phyloP scores from a whole-genome alignment of 306 rosid genomes.

The Vigna hirtella region DNA sequence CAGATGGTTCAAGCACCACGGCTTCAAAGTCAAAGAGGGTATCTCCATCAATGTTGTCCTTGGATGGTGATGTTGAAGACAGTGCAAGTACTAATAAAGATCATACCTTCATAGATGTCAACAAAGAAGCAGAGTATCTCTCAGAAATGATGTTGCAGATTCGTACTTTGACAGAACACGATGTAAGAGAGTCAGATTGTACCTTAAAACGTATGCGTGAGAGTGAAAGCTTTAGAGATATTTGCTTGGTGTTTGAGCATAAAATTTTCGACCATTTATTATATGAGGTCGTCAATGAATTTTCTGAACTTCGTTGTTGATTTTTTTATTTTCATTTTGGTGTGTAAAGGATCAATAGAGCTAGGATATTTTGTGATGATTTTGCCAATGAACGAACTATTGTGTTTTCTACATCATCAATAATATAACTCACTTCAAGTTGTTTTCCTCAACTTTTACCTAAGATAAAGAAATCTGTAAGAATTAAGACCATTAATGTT shows the following conservation, averaged over 20 bases:
- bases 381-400: not conserved
- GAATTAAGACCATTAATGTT: not conserved
- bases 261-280: slow-evolving; percentile 61
- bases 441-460: not conserved
- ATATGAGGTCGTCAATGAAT: slow-evolving; percentile 59
- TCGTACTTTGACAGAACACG: slow-evolving; percentile 53
- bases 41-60: slow-evolving; percentile 23
- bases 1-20: slow-evolving; percentile 42
- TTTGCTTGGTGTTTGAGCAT: slow-evolving; percentile 57
- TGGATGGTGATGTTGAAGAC: slow-evolving; percentile 30
- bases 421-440: not conserved
- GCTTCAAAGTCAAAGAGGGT: slow-evolving; percentile 41
- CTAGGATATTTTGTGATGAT: not conserved
- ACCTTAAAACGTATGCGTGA: slow-evolving; percentile 37
- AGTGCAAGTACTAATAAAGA: slow-evolving; percentile 36
- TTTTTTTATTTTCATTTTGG: not conserved
- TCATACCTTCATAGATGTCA: not conserved
- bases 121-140: slow-evolving; percentile 45
- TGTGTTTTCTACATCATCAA: not conserved
- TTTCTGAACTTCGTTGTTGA: slow-evolving; percentile 41
- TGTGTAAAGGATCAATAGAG: not conserved
- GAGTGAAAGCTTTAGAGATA: slow-evolving; percentile 53
- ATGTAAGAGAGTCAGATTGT: slow-evolving; percentile 51
- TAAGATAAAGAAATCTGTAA: not conserved
- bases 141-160: slow-evolving; percentile 51